Evolutionary conservation across 1,139 yeast genomes (phyloP), one percentile per base, ranked within the genome.

Genomic region (Lodderomyces beijingensis): DNA sequence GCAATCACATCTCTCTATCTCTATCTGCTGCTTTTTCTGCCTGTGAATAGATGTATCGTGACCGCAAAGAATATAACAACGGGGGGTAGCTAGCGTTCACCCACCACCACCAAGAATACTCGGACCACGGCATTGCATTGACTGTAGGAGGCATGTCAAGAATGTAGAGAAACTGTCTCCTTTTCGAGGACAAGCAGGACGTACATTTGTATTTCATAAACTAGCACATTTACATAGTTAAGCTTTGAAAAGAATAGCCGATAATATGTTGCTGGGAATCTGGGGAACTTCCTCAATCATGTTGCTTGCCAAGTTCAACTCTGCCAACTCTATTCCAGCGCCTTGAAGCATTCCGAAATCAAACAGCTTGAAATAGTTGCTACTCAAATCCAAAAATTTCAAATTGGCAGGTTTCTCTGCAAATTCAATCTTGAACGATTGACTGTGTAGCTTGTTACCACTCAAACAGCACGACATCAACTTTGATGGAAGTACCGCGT

Each of bases 251-350:
- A 38, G 31, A 14, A 38, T 38, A 4, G 34, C 35, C 9, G 38
- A 33, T 18, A 40, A 29, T 10, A 41, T 38, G 27, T 35, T 35
- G 14, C 33, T 35, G 10, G 45, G 45, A 16, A 32, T 32, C 12
- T 26, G 17, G 5, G 46, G 51, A 22, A 49, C 38, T 16, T 39
- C 46, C 25, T 47, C 49, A 40, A 44, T 45, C 48, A 45, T 34
- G 27, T 41, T 42, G 7, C 32, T 35, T 21, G 37, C 40, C 13
- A 40, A 40, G 28, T 42, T 42, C 4, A 42, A 28, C 27, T 42
- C 45, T 8, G 37, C 30, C 15, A 42, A 19, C 19, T 40, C 39
- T 10, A 37, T 29, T 4, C 24, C 19, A 5, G 15, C 22, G 20
- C 31, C 31, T 11, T 28, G 24, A 11, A 41, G 16, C 30, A 38